Evolutionary conservation across 805 yeast genomes (phyloP).

Genomic region (Wickerhamomyces canadensis): DNA sequence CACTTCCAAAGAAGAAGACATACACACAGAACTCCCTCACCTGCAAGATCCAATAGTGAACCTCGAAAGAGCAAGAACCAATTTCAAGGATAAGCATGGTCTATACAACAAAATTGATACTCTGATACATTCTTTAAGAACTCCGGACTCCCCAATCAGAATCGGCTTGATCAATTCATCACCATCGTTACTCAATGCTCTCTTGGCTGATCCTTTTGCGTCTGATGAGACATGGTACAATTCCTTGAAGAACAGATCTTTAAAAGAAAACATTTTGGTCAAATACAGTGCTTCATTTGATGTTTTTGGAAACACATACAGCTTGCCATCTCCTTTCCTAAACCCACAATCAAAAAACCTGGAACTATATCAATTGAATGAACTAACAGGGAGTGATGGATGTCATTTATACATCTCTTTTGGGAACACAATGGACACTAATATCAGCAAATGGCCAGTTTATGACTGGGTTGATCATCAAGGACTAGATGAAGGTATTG

Average conservation of each 20-base stretch:
- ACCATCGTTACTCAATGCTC: conserved; percentile 21
- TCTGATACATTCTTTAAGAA: conserved; percentile 10
- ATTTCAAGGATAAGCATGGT: conserved; percentile 20
- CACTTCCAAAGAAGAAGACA: neutral
- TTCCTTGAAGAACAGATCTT: conserved; percentile 8
- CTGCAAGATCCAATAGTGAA: conserved; percentile 11
- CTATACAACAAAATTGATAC: conserved; percentile 23
- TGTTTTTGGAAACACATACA: conserved; percentile 12
- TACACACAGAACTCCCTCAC: neutral
- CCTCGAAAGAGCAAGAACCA: conserved; percentile 9
- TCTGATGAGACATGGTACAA: conserved; percentile 27
- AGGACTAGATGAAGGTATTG: conserved; percentile 2
- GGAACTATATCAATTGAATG: conserved; percentile 24
- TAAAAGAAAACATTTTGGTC: conserved; percentile 8
- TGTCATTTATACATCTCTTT: conserved; percentile 27
- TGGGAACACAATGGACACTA: conserved; percentile 4
- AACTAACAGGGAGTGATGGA: conserved; percentile 15
- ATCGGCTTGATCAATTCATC: conserved; percentile 25
- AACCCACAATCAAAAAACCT: conserved; percentile 4
- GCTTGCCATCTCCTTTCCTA: conserved; percentile 26
- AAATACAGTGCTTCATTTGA: conserved; percentile 21
- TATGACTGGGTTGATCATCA: conserved; percentile 15
- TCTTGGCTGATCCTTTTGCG: conserved; percentile 29
- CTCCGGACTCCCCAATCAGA: conserved; percentile 18
- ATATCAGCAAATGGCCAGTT: conserved; percentile 18